Evolutionary conservation across 2,329 filamentous ascomycete species (phyloP), one percentile per base, ranked within the genome.

Genomic region (Immersiporthe knoxdaviesiana): DNA sequence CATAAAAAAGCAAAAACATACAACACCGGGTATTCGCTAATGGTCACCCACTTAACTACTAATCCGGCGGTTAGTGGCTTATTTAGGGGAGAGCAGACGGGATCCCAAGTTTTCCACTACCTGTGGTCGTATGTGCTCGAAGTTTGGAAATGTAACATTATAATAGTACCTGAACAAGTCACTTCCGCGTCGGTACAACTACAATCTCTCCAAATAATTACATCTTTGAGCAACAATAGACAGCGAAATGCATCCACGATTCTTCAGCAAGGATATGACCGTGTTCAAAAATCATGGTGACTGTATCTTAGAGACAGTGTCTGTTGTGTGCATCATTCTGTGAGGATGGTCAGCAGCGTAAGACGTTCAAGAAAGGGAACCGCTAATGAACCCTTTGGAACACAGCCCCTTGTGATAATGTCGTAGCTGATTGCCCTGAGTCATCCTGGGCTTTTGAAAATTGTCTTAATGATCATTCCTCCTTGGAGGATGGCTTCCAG

Each of bases 21-120:
- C 50, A 52, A 52, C 50, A 52, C 50, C 50, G 50, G 50, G 50
- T 52, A 52, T 52, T 52, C 50, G 50, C 50, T 52, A 54, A 54
- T 54, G 50, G 50, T 54, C 50, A 54, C 50, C 50, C 50, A 54
- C 50, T 54, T 54, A 54, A 54, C 50, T 54, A 54, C 50, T 54
- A 54, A 54, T 54, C 50, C 50, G 11, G 50, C 50, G 50, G 50
- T 54, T 54, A 54, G 50, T 54, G 24, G 24, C 50, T 54, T 54
- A 54, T 54, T 54, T 54, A 54, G 50, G 50, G 50, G 50, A 54
- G 50, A 54, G 50, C 50, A 27, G 50, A 54, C 50, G 50, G 50
- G 50, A 54, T 54, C 50, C 50, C 50, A 54, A 54, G 50, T 54
- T 54, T 54, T 27, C 50, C 50, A 54, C 50, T 54, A 54, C 50